Evolutionary conservation across 768 basidiomycete genomes (phyloP).

Genomic region (Tricholoma flavovirens): DNA sequence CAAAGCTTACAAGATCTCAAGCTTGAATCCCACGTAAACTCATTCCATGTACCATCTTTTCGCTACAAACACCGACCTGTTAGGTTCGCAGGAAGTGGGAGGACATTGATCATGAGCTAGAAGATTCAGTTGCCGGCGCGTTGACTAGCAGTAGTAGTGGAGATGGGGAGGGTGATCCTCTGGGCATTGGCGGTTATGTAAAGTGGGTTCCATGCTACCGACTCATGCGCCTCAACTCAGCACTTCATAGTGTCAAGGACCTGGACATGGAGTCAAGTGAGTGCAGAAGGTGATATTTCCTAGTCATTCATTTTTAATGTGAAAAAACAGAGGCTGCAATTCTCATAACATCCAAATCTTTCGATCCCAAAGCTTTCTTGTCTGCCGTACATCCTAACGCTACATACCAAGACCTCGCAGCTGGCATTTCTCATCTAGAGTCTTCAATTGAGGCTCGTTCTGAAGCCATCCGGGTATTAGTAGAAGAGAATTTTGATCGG

Average conservation of each 20-base stretch:
- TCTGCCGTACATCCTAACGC: slow-evolving; percentile 92
- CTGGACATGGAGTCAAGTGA: slow-evolving; percentile 78
- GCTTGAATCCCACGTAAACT: slow-evolving; percentile 66
- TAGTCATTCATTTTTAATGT: background rate
- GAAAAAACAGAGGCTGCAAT: slow-evolving; percentile 67
- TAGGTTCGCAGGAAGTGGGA: slow-evolving; percentile 69
- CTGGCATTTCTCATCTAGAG: slow-evolving; percentile 69
- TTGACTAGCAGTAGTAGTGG: slow-evolving; percentile 50
- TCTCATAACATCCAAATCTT: slow-evolving; percentile 86
- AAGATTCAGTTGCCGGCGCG: slow-evolving; percentile 67
- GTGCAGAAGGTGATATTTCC: slow-evolving; percentile 15
- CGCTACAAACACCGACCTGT: slow-evolving; percentile 2
- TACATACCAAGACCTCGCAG: slow-evolving; percentile 84
- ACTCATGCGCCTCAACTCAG: background rate
- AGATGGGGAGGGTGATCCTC: slow-evolving; percentile 67
- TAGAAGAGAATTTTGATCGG: slow-evolving; percentile 96
- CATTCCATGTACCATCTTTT: background rate
- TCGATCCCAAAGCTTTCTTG: slow-evolving; percentile 92
- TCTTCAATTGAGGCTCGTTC: slow-evolving; percentile 85
- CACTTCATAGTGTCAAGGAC: slow-evolving; percentile 45
- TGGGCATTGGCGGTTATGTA: slow-evolving; percentile 66
- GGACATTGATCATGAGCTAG: slow-evolving; percentile 79
- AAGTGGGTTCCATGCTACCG: slow-evolving; percentile 38
- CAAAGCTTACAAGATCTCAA: slow-evolving; percentile 82
- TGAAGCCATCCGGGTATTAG: slow-evolving; percentile 89